Conservation (phyloP, 163 green algal species). For the Smithsoniella earleae region DNA sequence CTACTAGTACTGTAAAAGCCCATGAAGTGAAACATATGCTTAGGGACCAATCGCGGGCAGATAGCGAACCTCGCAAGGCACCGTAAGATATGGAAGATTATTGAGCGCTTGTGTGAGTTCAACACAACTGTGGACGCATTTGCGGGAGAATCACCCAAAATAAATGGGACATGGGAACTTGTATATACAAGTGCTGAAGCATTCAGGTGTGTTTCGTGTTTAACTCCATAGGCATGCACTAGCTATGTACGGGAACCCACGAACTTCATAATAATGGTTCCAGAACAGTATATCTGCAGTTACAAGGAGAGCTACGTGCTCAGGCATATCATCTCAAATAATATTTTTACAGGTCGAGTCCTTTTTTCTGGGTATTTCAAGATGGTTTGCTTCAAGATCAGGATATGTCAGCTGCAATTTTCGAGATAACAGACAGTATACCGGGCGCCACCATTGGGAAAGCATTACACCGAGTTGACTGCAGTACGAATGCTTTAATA, state of each 20-base stretch:
- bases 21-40: too few species aligned
- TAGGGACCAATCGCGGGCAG: constrained; percentile 14
- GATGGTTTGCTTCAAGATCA: constrained; percentile 35
- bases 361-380: constrained; percentile 43
- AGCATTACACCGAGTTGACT: constrained; percentile 35
- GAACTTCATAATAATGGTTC: neutral
- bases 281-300: neutral
- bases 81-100: neutral
- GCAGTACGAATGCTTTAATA: constrained; percentile 33
- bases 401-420: constrained; percentile 34
- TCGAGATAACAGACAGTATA: constrained; percentile 37
- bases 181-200: constrained; percentile 37
- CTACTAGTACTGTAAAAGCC: too few species aligned
- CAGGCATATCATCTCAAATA: too few species aligned
- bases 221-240: too few species aligned
- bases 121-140: constrained; percentile 26
- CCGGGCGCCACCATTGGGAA: constrained; percentile 32
- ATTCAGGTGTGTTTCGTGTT: constrained; percentile 32
- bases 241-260: too few species aligned
- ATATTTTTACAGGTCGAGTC: constrained; percentile 34
- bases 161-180: constrained; percentile 39
- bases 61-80: neutral
- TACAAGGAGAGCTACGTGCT: neutral
- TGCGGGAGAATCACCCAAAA: neutral
- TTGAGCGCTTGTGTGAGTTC: neutral